Base-by-base conservation (phyloP, 202 grass and related monocot species). In the Cymbopogon flexuosus region DNA sequence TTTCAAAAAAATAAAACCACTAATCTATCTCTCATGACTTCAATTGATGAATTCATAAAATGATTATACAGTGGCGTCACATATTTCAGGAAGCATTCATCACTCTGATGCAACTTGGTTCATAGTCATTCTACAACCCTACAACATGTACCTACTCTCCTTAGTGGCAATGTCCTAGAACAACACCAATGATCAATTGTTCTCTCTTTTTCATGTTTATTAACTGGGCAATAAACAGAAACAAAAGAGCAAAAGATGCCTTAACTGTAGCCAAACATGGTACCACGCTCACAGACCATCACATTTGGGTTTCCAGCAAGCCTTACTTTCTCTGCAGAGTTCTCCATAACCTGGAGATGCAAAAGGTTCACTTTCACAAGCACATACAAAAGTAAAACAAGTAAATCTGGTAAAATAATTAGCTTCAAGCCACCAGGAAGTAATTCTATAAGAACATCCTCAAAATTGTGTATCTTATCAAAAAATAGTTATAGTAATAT, bases 241-340 rank as follows among this genome's bases (percentile, higher is more conserved):
- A 74, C 65, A 30, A 63, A 58, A 65, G n/a, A 6, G 81, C 33
- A 75, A 52, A 36, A 56, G 73, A 79, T 69, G 68, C 66, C 85
- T 92, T 87, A 89, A 97, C 94, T 97, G 88, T 97, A 97, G 8
- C 94, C 94, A 86, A 93, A 91, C 94, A 97, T 97, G 73, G 91
- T 93, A 76, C 94, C 91, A 81, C 91, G 89, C 74, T 97, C 95
- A 82, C 95, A 97, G 73, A 97, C 92, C 92, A 97, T 97, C 19
- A 97, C 95, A 80, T 97, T 97, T 57, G 87, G 75, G 65, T 97
- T 97, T 71, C 95, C 95, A 78, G 90, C 90, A 62, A 94, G 92
- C 81, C 90, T 97, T 77, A 97, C 88, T 88, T 97, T 97, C 77
- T 97, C 95, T 2, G 86, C 86, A 30, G 95, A 94, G 85, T 91